Evolutionary conservation across 2,329 filamentous ascomycete species (phyloP).

Genomic region (Diaporthe vaccinii): DNA sequence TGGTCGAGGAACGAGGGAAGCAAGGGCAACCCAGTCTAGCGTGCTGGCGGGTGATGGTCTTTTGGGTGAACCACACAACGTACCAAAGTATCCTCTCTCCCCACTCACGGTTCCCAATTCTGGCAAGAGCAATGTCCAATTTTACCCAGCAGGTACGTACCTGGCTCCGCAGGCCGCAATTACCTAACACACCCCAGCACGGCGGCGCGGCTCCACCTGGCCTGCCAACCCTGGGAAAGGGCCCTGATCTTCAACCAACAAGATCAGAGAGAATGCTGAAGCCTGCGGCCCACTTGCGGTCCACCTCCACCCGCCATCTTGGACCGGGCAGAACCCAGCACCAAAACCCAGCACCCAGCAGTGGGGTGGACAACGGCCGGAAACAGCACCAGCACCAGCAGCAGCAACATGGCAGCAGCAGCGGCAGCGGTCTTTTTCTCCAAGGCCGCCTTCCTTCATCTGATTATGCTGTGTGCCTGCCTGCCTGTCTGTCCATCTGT

Average conservation of each 20-base stretch:
- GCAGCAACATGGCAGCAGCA: neutral
- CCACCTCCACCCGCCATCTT: slow-evolving; percentile 33
- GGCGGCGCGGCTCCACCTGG: slow-evolving; percentile 31
- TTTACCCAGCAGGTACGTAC: slow-evolving; percentile 27
- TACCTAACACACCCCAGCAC: slow-evolving; percentile 27
- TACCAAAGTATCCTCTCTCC: neutral
- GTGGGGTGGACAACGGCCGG: neutral
- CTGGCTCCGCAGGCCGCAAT: neutral
- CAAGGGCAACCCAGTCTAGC: slow-evolving; percentile 14
- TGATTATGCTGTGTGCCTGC: neutral
- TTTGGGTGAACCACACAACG: neutral
- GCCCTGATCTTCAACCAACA: slow-evolving; percentile 34
- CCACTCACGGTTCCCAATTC: neutral
- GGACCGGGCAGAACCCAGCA: slow-evolving; percentile 28
- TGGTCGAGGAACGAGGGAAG: slow-evolving; percentile 22
- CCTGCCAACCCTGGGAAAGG: slow-evolving; percentile 21
- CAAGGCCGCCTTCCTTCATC: neutral
- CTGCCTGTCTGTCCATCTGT: neutral
- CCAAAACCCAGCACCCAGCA: neutral
- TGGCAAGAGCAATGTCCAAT: slow-evolving; percentile 14
- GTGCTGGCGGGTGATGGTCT: too few relatives aligned
- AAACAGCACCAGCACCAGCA: neutral
- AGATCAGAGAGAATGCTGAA: slow-evolving; percentile 37
- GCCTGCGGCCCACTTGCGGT: slow-evolving; percentile 33
- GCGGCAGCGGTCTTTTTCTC: neutral